phyloP scores from a whole-genome alignment of 2,329 filamentous ascomycete genomes.

The Alternaria ethzedia region DNA sequence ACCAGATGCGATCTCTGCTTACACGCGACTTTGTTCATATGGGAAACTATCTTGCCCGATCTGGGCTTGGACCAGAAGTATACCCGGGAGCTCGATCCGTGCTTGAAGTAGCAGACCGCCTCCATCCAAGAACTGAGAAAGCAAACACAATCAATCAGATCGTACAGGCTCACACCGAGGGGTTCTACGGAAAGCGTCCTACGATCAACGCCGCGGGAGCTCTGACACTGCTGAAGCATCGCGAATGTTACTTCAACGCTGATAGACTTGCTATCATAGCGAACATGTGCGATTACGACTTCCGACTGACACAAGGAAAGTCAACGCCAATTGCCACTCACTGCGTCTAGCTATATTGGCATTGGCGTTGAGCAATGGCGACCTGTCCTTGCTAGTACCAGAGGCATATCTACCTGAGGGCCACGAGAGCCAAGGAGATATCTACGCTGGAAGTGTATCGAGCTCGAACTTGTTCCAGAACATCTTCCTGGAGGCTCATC shows the following conservation, averaged over 20 bases:
- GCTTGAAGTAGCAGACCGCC: neutral
- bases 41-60: neutral
- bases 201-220: neutral
- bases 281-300: neutral
- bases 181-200: neutral
- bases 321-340: neutral
- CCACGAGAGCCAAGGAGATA: rapidly evolving
- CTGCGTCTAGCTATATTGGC: neutral
- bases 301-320: neutral
- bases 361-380: neutral
- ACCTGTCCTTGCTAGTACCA: neutral
- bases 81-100: neutral
- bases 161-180: too few species aligned
- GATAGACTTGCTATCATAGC: neutral
- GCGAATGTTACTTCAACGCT: neutral
- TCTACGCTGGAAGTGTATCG: neutral
- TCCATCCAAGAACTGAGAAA: neutral
- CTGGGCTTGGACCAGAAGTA: neutral
- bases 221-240: neutral
- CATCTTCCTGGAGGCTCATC: neutral
- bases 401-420: neutral
- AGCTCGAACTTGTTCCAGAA: neutral
- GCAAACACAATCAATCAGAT: neutral
- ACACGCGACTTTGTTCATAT: neutral
- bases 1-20: neutral